Percentiles rank a stretch among this genome's conserved stretches.
Evolutionary conservation across 176 grass and related monocot genomes (phyloP).

Genomic region (Microstegium vimineum): DNA sequence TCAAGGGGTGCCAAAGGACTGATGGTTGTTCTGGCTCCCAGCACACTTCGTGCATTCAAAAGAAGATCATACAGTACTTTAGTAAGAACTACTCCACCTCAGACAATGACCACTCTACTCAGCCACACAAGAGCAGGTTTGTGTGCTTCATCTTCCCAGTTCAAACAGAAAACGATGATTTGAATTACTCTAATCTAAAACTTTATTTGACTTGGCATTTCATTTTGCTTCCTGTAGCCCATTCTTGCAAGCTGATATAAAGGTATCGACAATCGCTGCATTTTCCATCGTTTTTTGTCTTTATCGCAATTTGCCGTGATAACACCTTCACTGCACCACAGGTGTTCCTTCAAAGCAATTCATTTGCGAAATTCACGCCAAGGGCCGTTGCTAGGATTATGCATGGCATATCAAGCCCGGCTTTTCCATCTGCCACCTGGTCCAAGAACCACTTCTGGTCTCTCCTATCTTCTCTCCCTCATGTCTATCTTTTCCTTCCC

Average conservation of each 20-base stretch:
- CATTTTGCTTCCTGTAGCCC: conserved; percentile 48
- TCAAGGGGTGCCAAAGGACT: conserved; percentile 63
- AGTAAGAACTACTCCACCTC: conserved; percentile 23
- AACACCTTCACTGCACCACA: conserved; percentile 13
- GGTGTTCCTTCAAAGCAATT: conserved; percentile 94
- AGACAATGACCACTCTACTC: conserved; percentile 24
- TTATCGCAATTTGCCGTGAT: background rate
- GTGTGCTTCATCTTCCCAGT: conserved; percentile 11
- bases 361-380: conserved; percentile 73
- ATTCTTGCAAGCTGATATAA: conserved; percentile 90
- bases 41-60: conserved; percentile 77
- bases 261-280: conserved; percentile 33
- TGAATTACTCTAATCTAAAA: background rate
- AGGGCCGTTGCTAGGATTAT: conserved; percentile 91
- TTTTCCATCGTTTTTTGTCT: background rate
- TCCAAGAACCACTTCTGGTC: conserved; percentile 89
- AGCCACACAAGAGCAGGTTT: conserved; percentile 60
- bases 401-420: conserved; percentile 82
- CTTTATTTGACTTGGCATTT: conserved; percentile 15
- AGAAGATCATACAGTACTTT: conserved; percentile 76
- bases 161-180: background rate
- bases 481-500: background rate
- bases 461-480: background rate
- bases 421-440: conserved; percentile 79
- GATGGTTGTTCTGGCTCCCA: conserved; percentile 69